A percentile compares a stretch with the other conserved stretches of the same genome.
Evolutionary conservation across 768 basidiomycete genomes (phyloP).

Genomic region (Artomyces pyxidatus): DNA sequence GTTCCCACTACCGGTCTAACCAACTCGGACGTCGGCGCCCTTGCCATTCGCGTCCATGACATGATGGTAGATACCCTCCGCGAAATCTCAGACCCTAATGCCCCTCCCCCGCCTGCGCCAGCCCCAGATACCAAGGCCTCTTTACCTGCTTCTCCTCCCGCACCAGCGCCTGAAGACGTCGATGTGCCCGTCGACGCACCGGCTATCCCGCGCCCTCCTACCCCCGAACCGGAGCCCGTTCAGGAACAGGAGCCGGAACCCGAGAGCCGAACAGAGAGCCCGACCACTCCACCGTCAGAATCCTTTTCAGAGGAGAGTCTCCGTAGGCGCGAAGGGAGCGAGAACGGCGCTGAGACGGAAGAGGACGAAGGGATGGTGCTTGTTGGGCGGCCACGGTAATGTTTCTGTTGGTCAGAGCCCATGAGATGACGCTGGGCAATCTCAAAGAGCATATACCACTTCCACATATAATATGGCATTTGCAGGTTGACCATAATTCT

Average conservation of each 20-base stretch:
- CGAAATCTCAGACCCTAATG: slow-evolving; percentile 61
- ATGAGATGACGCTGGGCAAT: not conserved
- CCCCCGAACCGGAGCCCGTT: not conserved
- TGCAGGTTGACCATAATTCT: not conserved
- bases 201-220: not conserved
- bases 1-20: slow-evolving; percentile 69
- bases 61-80: slow-evolving; percentile 73
- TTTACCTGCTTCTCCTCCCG: not conserved
- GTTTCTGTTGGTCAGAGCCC: not conserved
- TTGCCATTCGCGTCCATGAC: slow-evolving; percentile 60
- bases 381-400: slow-evolving; percentile 46
- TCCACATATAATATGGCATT: not conserved
- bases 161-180: not conserved
- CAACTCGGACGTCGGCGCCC: slow-evolving; percentile 56
- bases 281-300: slow-evolving; percentile 21
- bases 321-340: slow-evolving; percentile 54
- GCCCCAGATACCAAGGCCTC: not conserved
- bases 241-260: not conserved
- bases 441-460: not conserved
- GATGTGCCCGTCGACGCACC: not conserved
- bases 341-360: slow-evolving; percentile 67
- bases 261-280: slow-evolving; percentile 8
- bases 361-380: slow-evolving; percentile 81
- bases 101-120: slow-evolving; percentile 22
- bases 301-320: slow-evolving; percentile 23